Conservation (phyloP, 306 rosid genomes). For the Begonia fuchsioides region DNA sequence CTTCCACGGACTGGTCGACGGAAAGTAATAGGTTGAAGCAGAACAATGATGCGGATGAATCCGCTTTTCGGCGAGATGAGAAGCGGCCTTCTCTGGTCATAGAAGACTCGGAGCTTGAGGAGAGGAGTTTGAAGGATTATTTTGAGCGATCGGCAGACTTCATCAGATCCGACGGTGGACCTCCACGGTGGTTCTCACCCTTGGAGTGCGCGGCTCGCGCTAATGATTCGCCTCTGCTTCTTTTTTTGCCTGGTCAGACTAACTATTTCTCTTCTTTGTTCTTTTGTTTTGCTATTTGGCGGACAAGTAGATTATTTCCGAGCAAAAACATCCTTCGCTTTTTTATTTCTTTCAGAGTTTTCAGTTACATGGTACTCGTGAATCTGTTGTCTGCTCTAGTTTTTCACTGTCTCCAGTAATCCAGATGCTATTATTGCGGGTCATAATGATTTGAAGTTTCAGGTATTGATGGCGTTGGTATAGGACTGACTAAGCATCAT, state of each 20-base stretch:
- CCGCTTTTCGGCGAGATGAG: background rate
- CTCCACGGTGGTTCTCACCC: slow-evolving; percentile 90
- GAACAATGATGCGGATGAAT: slow-evolving; percentile 5
- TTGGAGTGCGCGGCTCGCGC: slow-evolving; percentile 29
- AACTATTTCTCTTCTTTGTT: background rate
- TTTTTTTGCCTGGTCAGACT: slow-evolving; percentile 62
- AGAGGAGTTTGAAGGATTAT: background rate
- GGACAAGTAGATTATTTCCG: too few relatives aligned
- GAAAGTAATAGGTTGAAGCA: slow-evolving; percentile 9
- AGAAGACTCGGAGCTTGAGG: slow-evolving; percentile 3
- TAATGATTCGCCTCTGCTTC: slow-evolving; percentile 44
- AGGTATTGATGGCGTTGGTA: slow-evolving; percentile 82
- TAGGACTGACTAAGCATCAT: slow-evolving; percentile 64
- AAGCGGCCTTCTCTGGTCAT: background rate
- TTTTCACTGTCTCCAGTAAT: too few relatives aligned
- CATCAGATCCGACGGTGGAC: slow-evolving; percentile 40
- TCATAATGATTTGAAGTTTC: background rate
- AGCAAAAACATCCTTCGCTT: too few relatives aligned
- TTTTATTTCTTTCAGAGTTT: too few relatives aligned
- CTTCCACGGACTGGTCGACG: background rate
- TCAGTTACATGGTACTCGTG: too few relatives aligned
- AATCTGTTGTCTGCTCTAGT: too few relatives aligned
- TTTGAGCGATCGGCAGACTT: slow-evolving; percentile 17
- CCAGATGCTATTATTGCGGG: too few relatives aligned
- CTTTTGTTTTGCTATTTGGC: background rate